A percentile compares a stretch with the other conserved stretches of the same genome.
Evolutionary conservation across 108 stramenopile genomes (phyloP).

Genomic region (Conticribra weissflogii): DNA sequence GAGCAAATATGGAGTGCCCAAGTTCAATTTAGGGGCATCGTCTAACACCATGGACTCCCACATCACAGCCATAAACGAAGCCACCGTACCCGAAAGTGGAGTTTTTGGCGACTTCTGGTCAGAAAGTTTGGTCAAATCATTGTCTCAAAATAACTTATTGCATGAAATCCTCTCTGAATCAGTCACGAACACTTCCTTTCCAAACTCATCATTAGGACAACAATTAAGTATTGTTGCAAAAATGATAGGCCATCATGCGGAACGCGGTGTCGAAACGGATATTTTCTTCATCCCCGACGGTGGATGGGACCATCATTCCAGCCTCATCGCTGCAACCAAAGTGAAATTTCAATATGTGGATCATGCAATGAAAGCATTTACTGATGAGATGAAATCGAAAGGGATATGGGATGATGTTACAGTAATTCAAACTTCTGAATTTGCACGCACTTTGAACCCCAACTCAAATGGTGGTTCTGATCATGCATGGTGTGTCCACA

Average conservation of each 20-base stretch:
- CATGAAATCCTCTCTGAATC: constrained; percentile 19
- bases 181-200: constrained; percentile 15
- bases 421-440: constrained; percentile 65
- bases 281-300: constrained; percentile 60
- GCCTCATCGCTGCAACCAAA: constrained; percentile 15
- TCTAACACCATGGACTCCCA: constrained; percentile 23
- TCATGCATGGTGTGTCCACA: constrained; percentile 46
- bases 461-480: constrained; percentile 57
- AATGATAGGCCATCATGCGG: constrained; percentile 52
- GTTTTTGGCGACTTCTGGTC: constrained; percentile 66
- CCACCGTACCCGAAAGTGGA: constrained; percentile 32
- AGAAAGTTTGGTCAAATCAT: constrained; percentile 31
- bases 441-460: constrained; percentile 60
- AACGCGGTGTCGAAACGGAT: constrained; percentile 57
- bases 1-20: constrained; percentile 28
- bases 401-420: constrained; percentile 66
- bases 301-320: constrained; percentile 70
- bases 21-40: constrained; percentile 35
- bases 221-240: constrained; percentile 52
- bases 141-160: constrained; percentile 43
- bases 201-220: constrained; percentile 27
- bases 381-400: constrained; percentile 56
- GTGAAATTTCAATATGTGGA: constrained; percentile 50
- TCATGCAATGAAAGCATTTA: constrained; percentile 51
- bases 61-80: constrained; percentile 45